Base-by-base conservation (phyloP, 2,329 filamentous ascomycete species). In the Xylariales sp. region DNA sequence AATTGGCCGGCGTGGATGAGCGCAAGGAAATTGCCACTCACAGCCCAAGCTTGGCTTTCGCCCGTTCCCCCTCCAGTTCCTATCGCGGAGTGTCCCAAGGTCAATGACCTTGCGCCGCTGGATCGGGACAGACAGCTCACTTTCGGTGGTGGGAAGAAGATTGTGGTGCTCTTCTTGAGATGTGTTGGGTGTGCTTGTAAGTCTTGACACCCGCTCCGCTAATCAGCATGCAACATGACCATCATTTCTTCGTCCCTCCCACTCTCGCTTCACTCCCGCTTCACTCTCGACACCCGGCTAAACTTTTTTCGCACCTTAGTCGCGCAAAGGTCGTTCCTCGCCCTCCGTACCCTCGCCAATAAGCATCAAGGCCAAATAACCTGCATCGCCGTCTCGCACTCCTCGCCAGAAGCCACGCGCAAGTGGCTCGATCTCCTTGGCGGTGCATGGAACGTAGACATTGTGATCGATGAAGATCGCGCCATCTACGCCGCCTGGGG, bases 341-440 rank as follows among this genome's bases (percentile, higher is more conserved):
- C 68, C 46, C 67, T 80, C 40, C 74, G 76, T 38, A 62, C 71
- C 31, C 65, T 81, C 43, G 69, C 75, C 10, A 74, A 72, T 57
- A 70, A 70, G 38, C 65, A 76, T 50, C 62, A 69, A 38, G 58
- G 59, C 50, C 60, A 62, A 31, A 61, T 80, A 9, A 68, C 66
- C 44, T 80, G 76, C 62, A 64, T 81, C 42, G 76, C 77, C 47
- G 65, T 81, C 38, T 80, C 76, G 18, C 78, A 82, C 61, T 73
- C 77, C 28, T 80, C 76, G 7, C 58, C 64, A 4, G 62, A 68
- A 16, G 76, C 78, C 21, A 81, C 78, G 1, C 58, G 66, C 27
- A 74, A 73, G 47, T 81, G 77, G 77, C 52, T 78, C 33, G 71
- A 75, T 47, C 63, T 78, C 14, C 57, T 81, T 10, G 77, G 77